Base-by-base conservation (phyloP, 2,329 filamentous ascomycete genomes). In the Aurifilum marmelostoma region DNA sequence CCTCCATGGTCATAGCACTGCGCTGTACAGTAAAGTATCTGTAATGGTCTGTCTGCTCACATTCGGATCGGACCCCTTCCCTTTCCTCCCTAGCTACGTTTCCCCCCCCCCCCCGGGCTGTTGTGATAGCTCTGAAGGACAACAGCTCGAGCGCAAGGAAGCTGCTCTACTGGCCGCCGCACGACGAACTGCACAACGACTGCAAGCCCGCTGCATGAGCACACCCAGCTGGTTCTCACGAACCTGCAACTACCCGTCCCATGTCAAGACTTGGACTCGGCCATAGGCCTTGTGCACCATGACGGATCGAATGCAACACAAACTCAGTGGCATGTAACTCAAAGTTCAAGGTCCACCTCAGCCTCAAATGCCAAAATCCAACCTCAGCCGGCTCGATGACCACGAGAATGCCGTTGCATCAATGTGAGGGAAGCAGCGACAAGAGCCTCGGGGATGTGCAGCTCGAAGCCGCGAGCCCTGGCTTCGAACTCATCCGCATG, bases 391-490 rank as follows among this genome's bases (percentile, higher is more conserved):
- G 52, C 27, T 29, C 34, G 18, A 50, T 21, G 12, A 5, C 63
- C 32, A 65, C 50, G 63, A 65, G 50, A 34, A 16, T 27, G 47
- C 41, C 52, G 52, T 65, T 58, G 63, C 63, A 65, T 47, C 63
- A 7, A 41, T 43, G 34, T 4, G 63, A 58, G 34, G 63, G 52
- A 65, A 32, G 16, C 52, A 58, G 52, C 34, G 54, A 27, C 41
- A 29, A 54, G 56, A 27, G 54, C 29, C 24, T 41, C 65, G 56
- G 54, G 54, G 37, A 50, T 56, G 64, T 27, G 29, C 54, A 60
- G 54, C 64, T 39, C 47, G 56, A 41, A 65, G 63, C 47, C 54
- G 50, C 34, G 16, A 43, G 63, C 63, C 63, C 32, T 34, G 29
- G 27, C 27, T 16, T 34, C 27, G 29, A 64, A n/a, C n/a, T 21